Evolutionary conservation across 441 rosid species (phyloP), one percentile per base, ranked within the genome.

Genomic region (Erodium moschatum): DNA sequence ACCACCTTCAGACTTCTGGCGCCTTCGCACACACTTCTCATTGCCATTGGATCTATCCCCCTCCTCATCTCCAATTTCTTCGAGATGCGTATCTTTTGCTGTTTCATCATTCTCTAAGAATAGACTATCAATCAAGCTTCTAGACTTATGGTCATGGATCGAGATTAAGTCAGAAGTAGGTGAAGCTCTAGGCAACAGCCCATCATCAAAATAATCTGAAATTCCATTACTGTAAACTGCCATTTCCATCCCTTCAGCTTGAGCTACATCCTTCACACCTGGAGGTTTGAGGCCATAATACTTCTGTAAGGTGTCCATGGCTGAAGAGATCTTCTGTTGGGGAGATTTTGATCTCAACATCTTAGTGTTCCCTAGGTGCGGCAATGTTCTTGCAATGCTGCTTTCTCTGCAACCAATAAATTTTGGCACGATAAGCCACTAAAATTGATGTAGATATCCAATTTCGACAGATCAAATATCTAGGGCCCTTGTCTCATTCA

Each of bases 271-370:
- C 69, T 76, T 84, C 11, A 18, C 29, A 48, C 54, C 78, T 63
- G 73, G 60, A 31, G 82, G 67, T 66, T 72, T 73, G 18, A 84
- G 80, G 65, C 86, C 83, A 10, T 86, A 86, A 69, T 73, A 84
- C 58, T 73, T 78, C 74, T 72, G 86, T 75, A 86, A 75, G 27
- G 83, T 77, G 77, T 76, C 77, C 90, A 86, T 86, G 69, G 90
- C 86, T 46, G 85, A 77, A 80, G 88, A 82, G 67, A 74, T 74
- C 77, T 75, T 75, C 75, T 67, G 69, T 54, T 71, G 64, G 15
- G 84, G 68, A 48, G 86, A 70, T 64, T 78, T 81, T 68, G 72
- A 61, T 71, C 80, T 77, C 62, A 81, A 69, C 64, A 78, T 5
- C 40, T 71, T 74, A 52, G 73, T 75, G 72, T 68, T 48, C 70